Evolutionary conservation across 192 early-diverging fungal genomes (phyloP).

Genomic region (Linnemannia zychae): DNA sequence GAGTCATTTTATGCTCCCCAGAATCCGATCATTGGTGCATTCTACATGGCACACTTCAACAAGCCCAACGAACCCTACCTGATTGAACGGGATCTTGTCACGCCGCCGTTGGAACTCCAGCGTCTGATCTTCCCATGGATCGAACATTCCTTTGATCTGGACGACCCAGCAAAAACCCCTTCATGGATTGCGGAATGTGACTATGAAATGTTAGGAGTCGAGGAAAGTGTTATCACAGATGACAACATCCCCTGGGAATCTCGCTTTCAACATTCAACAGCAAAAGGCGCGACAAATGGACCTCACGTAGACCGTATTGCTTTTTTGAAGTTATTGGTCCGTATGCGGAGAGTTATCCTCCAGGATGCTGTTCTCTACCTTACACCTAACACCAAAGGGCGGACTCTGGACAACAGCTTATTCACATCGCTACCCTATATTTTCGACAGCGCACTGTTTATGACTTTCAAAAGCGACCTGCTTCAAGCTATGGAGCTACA

Average conservation of each 20-base stretch:
- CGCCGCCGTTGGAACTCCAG: slow-evolving; percentile 27
- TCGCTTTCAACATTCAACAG: slow-evolving; percentile 5
- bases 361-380: slow-evolving; percentile 14
- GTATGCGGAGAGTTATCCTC: slow-evolving; percentile 21
- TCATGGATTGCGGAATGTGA: slow-evolving; percentile 15
- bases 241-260: slow-evolving; percentile 9
- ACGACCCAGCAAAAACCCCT: slow-evolving; percentile 5
- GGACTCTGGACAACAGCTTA: neutral
- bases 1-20: slow-evolving; percentile 15
- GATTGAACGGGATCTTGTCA: slow-evolving; percentile 27
- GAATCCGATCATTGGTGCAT: slow-evolving; percentile 18
- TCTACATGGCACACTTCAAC: slow-evolving; percentile 34
- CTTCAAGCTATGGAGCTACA: neutral
- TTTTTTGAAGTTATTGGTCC: slow-evolving; percentile 17
- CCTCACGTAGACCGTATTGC: slow-evolving; percentile 8
- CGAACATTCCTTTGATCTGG: slow-evolving; percentile 9
- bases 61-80: slow-evolving; percentile 14
- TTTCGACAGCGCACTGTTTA: neutral
- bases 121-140: slow-evolving; percentile 29
- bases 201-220: slow-evolving; percentile 5
- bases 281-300: neutral
- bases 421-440: slow-evolving; percentile 15
- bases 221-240: slow-evolving; percentile 2
- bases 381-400: neutral
- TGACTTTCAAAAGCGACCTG: neutral